phyloP scores from a whole-genome alignment of 208 protist species.

The Leishmania martiniquensis region DNA sequence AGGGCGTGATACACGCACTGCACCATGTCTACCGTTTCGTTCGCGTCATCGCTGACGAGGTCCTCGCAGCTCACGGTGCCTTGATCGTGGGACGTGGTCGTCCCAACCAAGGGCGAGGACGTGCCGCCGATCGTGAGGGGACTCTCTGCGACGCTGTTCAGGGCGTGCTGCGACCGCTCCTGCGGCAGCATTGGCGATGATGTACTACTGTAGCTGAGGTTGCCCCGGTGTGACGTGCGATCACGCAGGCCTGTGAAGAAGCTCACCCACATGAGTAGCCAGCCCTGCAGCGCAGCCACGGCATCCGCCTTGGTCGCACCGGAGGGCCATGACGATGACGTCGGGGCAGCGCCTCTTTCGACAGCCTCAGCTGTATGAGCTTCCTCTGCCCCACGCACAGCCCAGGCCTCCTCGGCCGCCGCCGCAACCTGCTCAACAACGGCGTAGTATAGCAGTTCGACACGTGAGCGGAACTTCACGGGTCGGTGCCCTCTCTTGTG shows the following conservation, averaged over 20 bases:
- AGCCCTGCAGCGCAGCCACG: conserved; percentile 46
- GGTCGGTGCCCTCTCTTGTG: conserved; percentile 8
- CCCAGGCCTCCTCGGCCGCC: conserved; percentile 64
- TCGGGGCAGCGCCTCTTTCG: not conserved
- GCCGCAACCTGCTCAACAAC: conserved; percentile 60
- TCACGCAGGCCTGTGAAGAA: conserved; percentile 59
- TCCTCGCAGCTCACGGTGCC: conserved; percentile 18
- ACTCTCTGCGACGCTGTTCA: conserved; percentile 22
- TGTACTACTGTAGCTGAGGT: conserved; percentile 27
- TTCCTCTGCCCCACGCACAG: conserved; percentile 14
- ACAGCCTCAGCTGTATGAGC: not conserved
- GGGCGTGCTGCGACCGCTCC: conserved; percentile 4
- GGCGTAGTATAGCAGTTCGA: conserved; percentile 77
- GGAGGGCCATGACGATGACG: conserved; percentile 9
- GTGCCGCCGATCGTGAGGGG: conserved; percentile 23
- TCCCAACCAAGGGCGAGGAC: conserved; percentile 23
- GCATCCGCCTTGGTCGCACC: conserved; percentile 28
- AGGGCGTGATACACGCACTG: conserved; percentile 41
- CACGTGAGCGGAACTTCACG: conserved; percentile 77
- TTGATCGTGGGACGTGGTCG: conserved; percentile 10
- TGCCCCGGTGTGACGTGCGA: conserved; percentile 34
- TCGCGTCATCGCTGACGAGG: conserved; percentile 26
- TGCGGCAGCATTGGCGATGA: conserved; percentile 14
- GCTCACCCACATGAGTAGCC: conserved; percentile 53
- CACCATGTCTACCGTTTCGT: conserved; percentile 35